A percentile compares a stretch with the other conserved stretches of the same genome.
phyloP scores from a whole-genome alignment of 441 rosid species.

The Gossypium davidsonii region DNA sequence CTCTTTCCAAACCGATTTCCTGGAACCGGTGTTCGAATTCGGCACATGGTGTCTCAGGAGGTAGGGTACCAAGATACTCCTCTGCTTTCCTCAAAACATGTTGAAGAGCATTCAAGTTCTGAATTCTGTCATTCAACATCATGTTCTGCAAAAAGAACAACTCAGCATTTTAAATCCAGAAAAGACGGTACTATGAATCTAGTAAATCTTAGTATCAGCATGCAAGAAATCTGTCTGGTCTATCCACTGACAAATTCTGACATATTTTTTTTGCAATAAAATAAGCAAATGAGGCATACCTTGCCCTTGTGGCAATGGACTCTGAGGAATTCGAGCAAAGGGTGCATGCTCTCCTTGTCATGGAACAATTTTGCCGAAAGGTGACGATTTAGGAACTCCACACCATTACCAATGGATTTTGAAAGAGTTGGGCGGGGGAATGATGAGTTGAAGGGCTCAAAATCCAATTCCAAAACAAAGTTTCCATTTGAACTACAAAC shows the following conservation, averaged over 20 bases:
- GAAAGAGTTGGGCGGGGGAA: conserved; percentile 75
- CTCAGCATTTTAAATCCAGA: neutral
- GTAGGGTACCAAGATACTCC: conserved; percentile 46
- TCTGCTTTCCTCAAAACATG: conserved; percentile 72
- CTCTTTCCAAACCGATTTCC: conserved; percentile 73
- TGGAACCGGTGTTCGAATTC: conserved; percentile 53
- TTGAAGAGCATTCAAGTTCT: conserved; percentile 52
- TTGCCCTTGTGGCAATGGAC: conserved; percentile 76
- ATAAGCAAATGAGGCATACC: conserved; percentile 24
- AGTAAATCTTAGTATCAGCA: neutral
- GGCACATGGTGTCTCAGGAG: conserved; percentile 43
- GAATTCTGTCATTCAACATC: conserved; percentile 73
- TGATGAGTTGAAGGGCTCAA: conserved; percentile 68
- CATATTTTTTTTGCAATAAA: neutral
- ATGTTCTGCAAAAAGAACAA: conserved; percentile 50
- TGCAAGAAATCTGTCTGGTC: conserved; percentile 5
- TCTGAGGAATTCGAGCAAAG: conserved; percentile 60
- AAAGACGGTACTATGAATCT: neutral
- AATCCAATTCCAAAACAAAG: conserved; percentile 73
- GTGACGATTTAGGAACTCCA: conserved; percentile 79
- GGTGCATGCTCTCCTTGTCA: conserved; percentile 78
- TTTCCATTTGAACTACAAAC: conserved; percentile 50
- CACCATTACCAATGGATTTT: conserved; percentile 70
- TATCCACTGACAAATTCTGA: neutral
- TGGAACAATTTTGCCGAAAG: conserved; percentile 73